Evolutionary conservation across 2,329 filamentous ascomycete genomes (phyloP), one percentile per base, ranked within the genome.

Genomic region (Diplodia seriata): DNA sequence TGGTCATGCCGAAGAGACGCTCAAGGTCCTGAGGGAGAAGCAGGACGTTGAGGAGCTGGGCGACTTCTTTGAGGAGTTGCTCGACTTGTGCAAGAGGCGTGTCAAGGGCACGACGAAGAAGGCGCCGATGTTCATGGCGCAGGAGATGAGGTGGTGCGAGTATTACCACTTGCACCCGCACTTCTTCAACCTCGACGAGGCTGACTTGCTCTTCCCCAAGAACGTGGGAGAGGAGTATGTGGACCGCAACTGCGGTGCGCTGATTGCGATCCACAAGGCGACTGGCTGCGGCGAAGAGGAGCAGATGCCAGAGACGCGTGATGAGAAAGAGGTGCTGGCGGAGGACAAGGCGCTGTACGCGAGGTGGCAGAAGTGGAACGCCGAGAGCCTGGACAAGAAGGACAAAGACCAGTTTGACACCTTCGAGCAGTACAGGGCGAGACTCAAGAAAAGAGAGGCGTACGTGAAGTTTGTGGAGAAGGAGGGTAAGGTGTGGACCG

Each of bases 111-210:
- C 14, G 4, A 1, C 2, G 1, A 31, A 9, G 23, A 33, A 33
- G 40, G 9, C 23, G 23, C n/a, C 43, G 7, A 0, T 33, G 40
- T 50, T n/a, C 4, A 14, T 50, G 47, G 57, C 15, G 38, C 20
- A 26, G 40, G 57, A 49, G 40, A 9, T n/a, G 9, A n/a, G 6
- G 54, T 57, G 54, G 54, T 57, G 54, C 54, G 54, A 11, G 33
- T 12, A 15, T 20, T 57, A 57, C 5, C 54, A 57, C 20, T 57
- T 57, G 2, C 33, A 40, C 20, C 15, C 15, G 1, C 6, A 47
- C n/a, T 47, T 7, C 5, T 47, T 47, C 43, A 2, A 4, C 4
- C 43, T 47, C 43, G 43, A 47, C 43, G 43, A 47, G 18, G 43
- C 18, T 0, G 18, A 47, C 1, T 6, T 47, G n/a, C n/a, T 47